Evolutionary conservation across 1,284 basidiomycete genomes (phyloP), one percentile per base, ranked within the genome.

Genomic region (Gomphus bonarii): DNA sequence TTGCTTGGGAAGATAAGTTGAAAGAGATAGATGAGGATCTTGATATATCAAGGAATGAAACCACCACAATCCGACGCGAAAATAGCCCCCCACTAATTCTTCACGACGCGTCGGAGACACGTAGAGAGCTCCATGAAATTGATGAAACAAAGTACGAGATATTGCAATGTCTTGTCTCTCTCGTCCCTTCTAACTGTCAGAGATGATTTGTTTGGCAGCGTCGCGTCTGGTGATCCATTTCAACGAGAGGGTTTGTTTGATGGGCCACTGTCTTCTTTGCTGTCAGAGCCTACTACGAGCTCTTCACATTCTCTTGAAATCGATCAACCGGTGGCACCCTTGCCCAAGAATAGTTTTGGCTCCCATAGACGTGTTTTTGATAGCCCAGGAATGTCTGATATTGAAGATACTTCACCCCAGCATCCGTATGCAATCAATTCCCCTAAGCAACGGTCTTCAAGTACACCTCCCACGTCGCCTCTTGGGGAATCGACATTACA

Each of bases 21-120:
- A 51, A 46, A 47, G 49, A 16, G 10, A 53, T 58, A 7, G 56
- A 58, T 47, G 55, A 57, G n/a, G 49, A 22, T n/a, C 25, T 35
- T 12, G 14, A 53, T 38, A 20, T n/a, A 35, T 7, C 36, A 1
- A 12, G 22, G n/a, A 22, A 36, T 14, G 31, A 18, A 16, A 16
- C 5, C 10, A 18, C 7, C 31, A 36, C 33, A 50, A 12, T 18
- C 5, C 35, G 12, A 16, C 49, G 14, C 36, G 49, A 50, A 36
- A 11, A 7, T 16, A 48, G 16, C 16, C 25, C 22, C 3, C 20
- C 18, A 7, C 9, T 18, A 10, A 43, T 43, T 2, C 6, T 25
- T 30, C 4, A 25, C 20, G 31, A 36, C 31, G 33, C 33, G 33
- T 38, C 49, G 31, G 20, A 36, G 3, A 50, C 25, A 4, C 49